Evolutionary conservation across 2,329 filamentous ascomycete genomes (phyloP), one percentile per base, ranked within the genome.

Genomic region (Westerdykella sp.): DNA sequence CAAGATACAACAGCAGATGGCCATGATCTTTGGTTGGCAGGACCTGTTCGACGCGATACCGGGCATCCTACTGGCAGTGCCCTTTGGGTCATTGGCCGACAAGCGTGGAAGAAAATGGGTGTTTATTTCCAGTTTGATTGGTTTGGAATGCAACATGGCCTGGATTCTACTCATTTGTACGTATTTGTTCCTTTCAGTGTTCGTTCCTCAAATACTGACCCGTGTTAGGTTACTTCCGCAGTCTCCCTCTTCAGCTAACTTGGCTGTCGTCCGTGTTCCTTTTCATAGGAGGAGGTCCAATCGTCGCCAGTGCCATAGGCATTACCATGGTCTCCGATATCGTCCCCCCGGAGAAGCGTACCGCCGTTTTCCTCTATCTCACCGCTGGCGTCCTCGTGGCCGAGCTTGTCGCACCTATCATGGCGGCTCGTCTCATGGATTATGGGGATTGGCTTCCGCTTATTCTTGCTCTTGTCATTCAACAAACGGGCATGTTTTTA

Each of bases 311-410:
- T 47, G 70, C 73, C 2, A 66, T 75, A 28, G 66, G 71, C 43
- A 66, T 72, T 55, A 75, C 73, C 6, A 74, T 76, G 70, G 65
- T 76, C 49, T 65, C 73, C 0, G 74, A 77, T 50, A 68, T 76
- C n/a, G 70, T 68, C 6, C 71, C 67, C 1, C 66, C 72, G 4
- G 66, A 70, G 15, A 67, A 71, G 54, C 65, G 73, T 15, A 58
- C 49, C 6, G 51, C 55, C 21, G 50, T 65, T 12, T 63, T 60
- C 34, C 47, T 59, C 7, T 59, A 54, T 44, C 38, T 62, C 23
- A 56, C 53, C 31, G 61, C 56, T 41, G 59, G 43, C 44, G 61
- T 56, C 49, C 63, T 65, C 16, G 39, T 65, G 5, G 57, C 60
- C 1, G 63, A 67, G 39, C 55, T 66, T 40, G 34, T 60, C n/a